A percentile compares a stretch with the other conserved stretches of the same genome.
Evolutionary conservation across 345 rosid genomes (phyloP).

Genomic region (Linum trigynum): DNA sequence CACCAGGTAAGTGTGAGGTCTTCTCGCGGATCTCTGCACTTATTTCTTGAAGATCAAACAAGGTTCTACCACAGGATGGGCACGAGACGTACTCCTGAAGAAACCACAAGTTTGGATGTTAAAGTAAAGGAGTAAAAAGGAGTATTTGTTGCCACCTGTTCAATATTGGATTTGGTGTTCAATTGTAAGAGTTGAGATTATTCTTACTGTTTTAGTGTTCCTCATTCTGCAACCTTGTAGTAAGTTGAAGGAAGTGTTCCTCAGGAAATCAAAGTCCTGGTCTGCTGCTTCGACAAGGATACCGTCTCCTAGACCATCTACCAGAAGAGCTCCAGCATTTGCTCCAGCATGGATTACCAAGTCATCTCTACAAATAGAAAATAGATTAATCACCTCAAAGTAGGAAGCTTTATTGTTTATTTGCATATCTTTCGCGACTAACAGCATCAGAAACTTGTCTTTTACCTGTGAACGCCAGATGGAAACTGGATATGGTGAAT

Average conservation of each 20-base stretch:
- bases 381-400: constrained; percentile 9
- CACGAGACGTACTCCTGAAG: constrained; percentile 89
- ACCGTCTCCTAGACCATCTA: constrained; percentile 98
- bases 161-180: not conserved
- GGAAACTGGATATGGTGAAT: constrained; percentile 90
- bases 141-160: not conserved
- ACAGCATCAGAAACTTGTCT: constrained; percentile 1
- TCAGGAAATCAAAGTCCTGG: constrained; percentile 82
- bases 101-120: constrained; percentile 7
- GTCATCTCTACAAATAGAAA: constrained; percentile 59
- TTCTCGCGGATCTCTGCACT: constrained; percentile 86
- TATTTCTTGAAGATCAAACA: constrained; percentile 93
- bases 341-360: constrained; percentile 85
- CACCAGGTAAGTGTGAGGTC: constrained; percentile 95
- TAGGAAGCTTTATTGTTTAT: constrained; percentile 5
- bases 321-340: constrained; percentile 77
- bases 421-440: constrained; percentile 3
- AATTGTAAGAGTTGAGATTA: not conserved
- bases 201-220: constrained; percentile 84
- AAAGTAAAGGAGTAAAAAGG: constrained; percentile 5
- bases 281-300: constrained; percentile 71
- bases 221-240: constrained; percentile 99
- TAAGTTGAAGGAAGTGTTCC: constrained; percentile 84
- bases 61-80: constrained; percentile 95
- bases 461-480: constrained; percentile 59